Conservation (phyloP, 495 filamentous ascomycete species). For the Neurospora sp. region DNA sequence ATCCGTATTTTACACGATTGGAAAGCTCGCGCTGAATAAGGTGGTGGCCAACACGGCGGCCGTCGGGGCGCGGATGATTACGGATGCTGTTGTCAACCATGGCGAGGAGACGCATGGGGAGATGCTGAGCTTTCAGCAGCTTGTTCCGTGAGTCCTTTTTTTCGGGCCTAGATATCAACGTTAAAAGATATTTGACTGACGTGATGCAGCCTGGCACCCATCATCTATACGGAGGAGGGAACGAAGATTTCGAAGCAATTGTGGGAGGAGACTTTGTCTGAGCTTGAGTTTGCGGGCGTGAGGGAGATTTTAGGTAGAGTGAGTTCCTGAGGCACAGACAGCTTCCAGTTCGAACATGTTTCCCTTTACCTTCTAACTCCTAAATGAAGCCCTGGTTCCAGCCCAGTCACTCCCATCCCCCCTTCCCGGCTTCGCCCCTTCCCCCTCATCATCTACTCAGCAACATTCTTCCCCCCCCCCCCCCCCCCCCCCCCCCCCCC, state of each 20-base stretch:
- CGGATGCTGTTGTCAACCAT: conserved; percentile 27
- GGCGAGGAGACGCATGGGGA: conserved; percentile 33
- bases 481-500: no score
- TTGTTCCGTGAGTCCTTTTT: conserved; percentile 22
- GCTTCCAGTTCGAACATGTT: neutral
- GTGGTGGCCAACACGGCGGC: conserved; percentile 16
- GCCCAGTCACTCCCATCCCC: no score
- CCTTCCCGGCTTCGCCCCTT: no score
- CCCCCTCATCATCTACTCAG: no score
- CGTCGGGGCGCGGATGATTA: conserved; percentile 24
- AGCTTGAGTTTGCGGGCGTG: conserved; percentile 28
- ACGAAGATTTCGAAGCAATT: conserved; percentile 14
- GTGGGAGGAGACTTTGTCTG: conserved; percentile 33
- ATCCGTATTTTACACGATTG: conserved; percentile 1
- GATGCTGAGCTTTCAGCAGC: conserved; percentile 25
- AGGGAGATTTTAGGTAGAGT: conserved; percentile 3
- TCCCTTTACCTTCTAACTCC: no score
- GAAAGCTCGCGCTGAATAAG: conserved; percentile 1
- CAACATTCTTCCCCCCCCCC: no score
- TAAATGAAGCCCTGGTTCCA: no score
- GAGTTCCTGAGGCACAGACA: neutral
- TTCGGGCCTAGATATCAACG: neutral
- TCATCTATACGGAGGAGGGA: conserved; percentile 27
- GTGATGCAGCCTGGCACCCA: neutral
- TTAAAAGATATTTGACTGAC: neutral